phyloP scores from a whole-genome alignment of 495 filamentous ascomycete species.

The Xylaria curta region DNA sequence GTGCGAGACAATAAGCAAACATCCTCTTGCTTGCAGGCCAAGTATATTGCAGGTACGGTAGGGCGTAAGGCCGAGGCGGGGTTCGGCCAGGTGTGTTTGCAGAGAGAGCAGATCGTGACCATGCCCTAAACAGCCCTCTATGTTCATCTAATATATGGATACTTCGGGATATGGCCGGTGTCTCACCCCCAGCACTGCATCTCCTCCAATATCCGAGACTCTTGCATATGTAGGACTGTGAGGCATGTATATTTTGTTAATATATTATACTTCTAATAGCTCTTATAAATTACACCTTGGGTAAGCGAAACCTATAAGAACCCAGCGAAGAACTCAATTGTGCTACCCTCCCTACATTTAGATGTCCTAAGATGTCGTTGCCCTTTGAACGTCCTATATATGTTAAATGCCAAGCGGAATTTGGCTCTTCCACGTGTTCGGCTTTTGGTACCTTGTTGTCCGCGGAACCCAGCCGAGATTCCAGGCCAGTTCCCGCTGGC shows the following conservation, averaged over 20 bases:
- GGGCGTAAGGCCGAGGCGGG: background rate
- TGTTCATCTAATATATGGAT: background rate
- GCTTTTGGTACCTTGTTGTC: background rate
- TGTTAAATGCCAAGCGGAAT: background rate
- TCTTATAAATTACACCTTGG: background rate
- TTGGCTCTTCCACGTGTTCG: background rate
- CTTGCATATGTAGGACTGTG: background rate
- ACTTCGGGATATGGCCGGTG: background rate
- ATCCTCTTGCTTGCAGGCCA: background rate
- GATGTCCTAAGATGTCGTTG: no score
- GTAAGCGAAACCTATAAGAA: background rate
- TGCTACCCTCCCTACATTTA: background rate
- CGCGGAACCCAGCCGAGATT: background rate
- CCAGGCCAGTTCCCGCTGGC: background rate
- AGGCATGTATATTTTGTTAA: background rate
- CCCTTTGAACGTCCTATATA: background rate
- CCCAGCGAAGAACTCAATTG: background rate
- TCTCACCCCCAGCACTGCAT: background rate
- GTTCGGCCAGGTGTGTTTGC: background rate
- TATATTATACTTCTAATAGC: background rate
- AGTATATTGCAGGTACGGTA: background rate
- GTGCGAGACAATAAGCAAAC: conserved; percentile 3
- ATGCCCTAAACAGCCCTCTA: background rate
- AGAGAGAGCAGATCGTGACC: conserved; percentile 3
- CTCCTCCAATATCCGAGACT: background rate